Evolutionary conservation across 371 early-diverging fungal genomes (phyloP).

Genomic region (Syncephalastrum contaminatum): DNA sequence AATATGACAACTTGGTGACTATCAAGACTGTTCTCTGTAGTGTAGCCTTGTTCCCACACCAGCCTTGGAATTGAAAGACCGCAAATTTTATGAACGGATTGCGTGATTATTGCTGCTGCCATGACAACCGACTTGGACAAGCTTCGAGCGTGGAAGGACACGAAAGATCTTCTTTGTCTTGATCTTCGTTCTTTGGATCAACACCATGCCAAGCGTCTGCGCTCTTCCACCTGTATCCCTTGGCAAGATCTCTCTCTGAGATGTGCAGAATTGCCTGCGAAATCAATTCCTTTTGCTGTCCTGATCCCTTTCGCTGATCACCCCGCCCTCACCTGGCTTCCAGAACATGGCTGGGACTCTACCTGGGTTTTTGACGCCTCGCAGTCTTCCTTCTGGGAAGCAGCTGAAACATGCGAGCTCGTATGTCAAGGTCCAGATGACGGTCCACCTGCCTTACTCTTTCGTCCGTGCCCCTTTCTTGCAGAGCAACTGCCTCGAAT

Average conservation of each 20-base stretch:
- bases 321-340: constrained; percentile 16
- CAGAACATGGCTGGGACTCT: constrained; percentile 37
- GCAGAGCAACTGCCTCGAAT: constrained; percentile 18
- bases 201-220: constrained; percentile 19
- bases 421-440: not conserved
- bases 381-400: constrained; percentile 13
- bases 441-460: constrained; percentile 19
- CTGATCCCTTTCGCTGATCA: constrained; percentile 21
- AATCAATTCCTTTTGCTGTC: constrained; percentile 39
- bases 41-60: too few species aligned
- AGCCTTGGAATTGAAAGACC: too few species aligned
- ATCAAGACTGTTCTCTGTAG: too few species aligned
- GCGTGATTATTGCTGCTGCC: too few species aligned
- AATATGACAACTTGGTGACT: too few species aligned
- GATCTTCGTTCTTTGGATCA: constrained; percentile 28
- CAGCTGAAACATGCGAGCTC: not conserved
- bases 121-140: too few species aligned
- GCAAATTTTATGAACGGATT: too few species aligned
- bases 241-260: constrained; percentile 22
- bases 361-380: constrained; percentile 35
- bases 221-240: constrained; percentile 46
- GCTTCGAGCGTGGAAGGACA: too few species aligned
- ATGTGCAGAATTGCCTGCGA: constrained; percentile 44
- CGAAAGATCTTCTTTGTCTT: constrained; percentile 22
- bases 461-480: constrained; percentile 36